Conservation (phyloP, 805 yeast species). For the Cyberlindnera bimundalis region DNA sequence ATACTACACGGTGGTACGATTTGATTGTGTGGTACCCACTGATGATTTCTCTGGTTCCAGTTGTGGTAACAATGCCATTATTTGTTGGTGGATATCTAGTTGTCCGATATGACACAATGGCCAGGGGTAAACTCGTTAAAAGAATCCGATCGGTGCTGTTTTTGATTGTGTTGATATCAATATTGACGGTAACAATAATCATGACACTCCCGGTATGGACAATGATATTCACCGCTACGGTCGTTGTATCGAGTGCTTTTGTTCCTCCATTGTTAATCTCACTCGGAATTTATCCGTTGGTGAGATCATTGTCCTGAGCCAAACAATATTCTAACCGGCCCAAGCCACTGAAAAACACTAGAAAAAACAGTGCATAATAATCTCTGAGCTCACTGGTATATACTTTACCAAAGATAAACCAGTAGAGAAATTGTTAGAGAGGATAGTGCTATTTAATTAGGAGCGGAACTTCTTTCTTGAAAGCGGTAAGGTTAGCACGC, state of each 20-base stretch:
- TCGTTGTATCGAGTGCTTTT: background rate
- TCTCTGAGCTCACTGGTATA: too few species aligned
- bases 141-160: conserved; percentile 2
- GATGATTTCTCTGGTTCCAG: background rate
- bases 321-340: background rate
- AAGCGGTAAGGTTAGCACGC: conserved; percentile 6
- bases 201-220: conserved; percentile 8
- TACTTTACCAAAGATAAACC: too few species aligned
- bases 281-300: background rate
- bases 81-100: conserved; percentile 1
- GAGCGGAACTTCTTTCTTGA: background rate
- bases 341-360: too few species aligned
- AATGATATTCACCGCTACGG: background rate
- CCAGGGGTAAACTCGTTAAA: conserved; percentile 1
- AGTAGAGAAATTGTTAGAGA: too few species aligned
- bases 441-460: background rate
- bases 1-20: background rate
- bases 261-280: background rate
- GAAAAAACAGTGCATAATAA: too few species aligned
- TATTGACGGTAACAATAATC: conserved; percentile 3
- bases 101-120: conserved; percentile 3
- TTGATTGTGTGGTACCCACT: conserved; percentile 1
- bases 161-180: background rate
- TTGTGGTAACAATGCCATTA: background rate
- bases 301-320: background rate